Conservation (phyloP, 805 yeast species). For the Debaryomyces castellii region DNA sequence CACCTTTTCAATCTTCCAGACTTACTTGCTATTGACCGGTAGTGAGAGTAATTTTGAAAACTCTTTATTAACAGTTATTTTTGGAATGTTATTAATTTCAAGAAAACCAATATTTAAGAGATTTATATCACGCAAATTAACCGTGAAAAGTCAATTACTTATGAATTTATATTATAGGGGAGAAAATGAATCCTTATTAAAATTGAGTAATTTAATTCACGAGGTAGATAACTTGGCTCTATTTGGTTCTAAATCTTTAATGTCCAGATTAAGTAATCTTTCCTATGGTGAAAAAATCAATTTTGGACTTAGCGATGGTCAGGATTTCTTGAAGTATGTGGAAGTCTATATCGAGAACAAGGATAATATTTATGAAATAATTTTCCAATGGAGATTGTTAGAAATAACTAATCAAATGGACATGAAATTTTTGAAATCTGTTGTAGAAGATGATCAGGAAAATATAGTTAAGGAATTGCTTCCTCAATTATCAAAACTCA, state of each 20-base stretch:
- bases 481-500: constrained; percentile 4
- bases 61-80: constrained; percentile 27
- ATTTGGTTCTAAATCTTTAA: constrained; percentile 26
- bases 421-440: constrained; percentile 16
- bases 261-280: constrained; percentile 29
- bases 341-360: constrained; percentile 24
- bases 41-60: constrained; percentile 35
- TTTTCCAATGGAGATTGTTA: constrained; percentile 37
- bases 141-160: constrained; percentile 24
- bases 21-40: constrained; percentile 26
- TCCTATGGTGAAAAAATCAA: constrained; percentile 21
- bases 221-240: constrained; percentile 30
- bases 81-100: constrained; percentile 24
- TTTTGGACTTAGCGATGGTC: constrained; percentile 23
- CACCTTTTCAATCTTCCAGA: constrained; percentile 16
- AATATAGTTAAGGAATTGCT: constrained; percentile 8
- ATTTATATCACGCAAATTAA: constrained; percentile 23
- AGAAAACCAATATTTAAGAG: constrained; percentile 18
- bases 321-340: constrained; percentile 28
- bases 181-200: constrained; percentile 17
- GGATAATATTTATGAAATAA: constrained; percentile 23
- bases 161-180: constrained; percentile 31
- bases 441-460: constrained; percentile 8
- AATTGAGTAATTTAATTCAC: constrained; percentile 24
- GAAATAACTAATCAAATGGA: constrained; percentile 34